Percentiles rank a stretch among this genome's conserved stretches.
phyloP scores from a whole-genome alignment of 1,139 yeast species.

The Suhomyces ambrosiae region DNA sequence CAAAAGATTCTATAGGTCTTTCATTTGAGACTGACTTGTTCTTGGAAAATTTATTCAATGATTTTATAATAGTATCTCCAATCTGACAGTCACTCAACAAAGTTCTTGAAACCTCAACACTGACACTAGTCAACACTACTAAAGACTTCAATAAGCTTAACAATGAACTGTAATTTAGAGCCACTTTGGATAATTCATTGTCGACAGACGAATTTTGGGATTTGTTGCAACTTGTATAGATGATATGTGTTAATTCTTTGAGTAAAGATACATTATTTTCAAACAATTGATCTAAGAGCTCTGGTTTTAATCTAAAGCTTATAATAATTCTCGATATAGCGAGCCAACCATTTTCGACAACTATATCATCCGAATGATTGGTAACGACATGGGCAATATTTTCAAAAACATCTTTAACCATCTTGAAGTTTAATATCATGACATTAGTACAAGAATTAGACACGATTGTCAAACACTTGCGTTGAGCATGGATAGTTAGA shows the following conservation, averaged over 20 bases:
- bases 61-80: conserved; percentile 44
- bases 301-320: conserved; percentile 51
- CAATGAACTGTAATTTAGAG: conserved; percentile 34
- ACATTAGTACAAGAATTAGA: conserved; percentile 71
- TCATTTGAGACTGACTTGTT: conserved; percentile 4
- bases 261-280: conserved; percentile 29
- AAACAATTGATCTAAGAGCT: conserved; percentile 49
- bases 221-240: conserved; percentile 34
- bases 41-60: conserved; percentile 44
- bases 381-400: conserved; percentile 62
- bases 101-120: conserved; percentile 43
- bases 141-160: conserved; percentile 47
- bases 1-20: conserved; percentile 18
- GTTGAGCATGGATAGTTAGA: conserved; percentile 85
- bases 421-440: conserved; percentile 44
- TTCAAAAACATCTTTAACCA: conserved; percentile 61
- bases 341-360: conserved; percentile 70
- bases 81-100: conserved; percentile 44
- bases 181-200: conserved; percentile 20
- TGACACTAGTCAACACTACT: conserved; percentile 37
- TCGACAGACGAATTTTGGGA: conserved; percentile 19
- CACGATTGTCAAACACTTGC: conserved; percentile 76
- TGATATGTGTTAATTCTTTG: conserved; percentile 29
- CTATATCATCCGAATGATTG: conserved; percentile 59
- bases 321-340: conserved; percentile 65